Percentiles rank a stretch among this genome's conserved stretches.
Evolutionary conservation across 306 rosid genomes (phyloP).

Genomic region (Inga oerstediana): DNA sequence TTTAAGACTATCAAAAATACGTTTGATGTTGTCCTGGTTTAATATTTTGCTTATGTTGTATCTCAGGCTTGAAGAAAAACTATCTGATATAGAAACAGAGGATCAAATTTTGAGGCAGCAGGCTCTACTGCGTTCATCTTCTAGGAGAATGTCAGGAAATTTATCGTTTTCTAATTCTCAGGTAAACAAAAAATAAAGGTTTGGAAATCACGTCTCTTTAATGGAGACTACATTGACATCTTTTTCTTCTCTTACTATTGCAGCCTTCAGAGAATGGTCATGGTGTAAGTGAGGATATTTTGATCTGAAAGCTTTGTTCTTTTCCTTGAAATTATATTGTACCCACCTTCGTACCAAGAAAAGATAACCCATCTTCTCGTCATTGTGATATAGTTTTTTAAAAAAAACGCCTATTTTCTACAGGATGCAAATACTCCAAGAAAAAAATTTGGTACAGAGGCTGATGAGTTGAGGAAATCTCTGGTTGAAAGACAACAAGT

Average conservation of each 20-base stretch:
- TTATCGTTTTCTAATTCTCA: constrained; percentile 32
- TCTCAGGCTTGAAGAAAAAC: constrained; percentile 86
- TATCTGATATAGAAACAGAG: constrained; percentile 83
- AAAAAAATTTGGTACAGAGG: constrained; percentile 63
- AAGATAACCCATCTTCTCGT: neutral
- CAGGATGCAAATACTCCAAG: constrained; percentile 53
- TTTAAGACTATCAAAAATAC: constrained; percentile 23
- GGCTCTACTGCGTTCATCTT: constrained; percentile 60
- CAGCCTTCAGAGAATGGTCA: constrained; percentile 74
- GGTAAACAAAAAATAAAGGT: constrained; percentile 50
- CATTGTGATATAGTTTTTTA: constrained; percentile 30
- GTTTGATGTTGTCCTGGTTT: constrained; percentile 23
- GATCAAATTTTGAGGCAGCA: constrained; percentile 79
- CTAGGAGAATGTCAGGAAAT: constrained; percentile 64
- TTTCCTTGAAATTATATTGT: constrained; percentile 31
- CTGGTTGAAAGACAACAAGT: constrained; percentile 79
- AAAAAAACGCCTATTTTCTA: constrained; percentile 31
- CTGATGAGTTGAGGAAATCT: constrained; percentile 62
- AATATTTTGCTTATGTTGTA: constrained; percentile 27
- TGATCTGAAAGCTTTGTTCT: constrained; percentile 16
- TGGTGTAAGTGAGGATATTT: constrained; percentile 59
- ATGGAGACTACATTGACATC: constrained; percentile 41
- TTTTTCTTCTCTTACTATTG: constrained; percentile 37
- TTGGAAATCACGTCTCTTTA: constrained; percentile 17
- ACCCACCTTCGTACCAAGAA: neutral